phyloP scores from a whole-genome alignment of 352 stramenopile genomes.

The Pythium sukuiense region DNA sequence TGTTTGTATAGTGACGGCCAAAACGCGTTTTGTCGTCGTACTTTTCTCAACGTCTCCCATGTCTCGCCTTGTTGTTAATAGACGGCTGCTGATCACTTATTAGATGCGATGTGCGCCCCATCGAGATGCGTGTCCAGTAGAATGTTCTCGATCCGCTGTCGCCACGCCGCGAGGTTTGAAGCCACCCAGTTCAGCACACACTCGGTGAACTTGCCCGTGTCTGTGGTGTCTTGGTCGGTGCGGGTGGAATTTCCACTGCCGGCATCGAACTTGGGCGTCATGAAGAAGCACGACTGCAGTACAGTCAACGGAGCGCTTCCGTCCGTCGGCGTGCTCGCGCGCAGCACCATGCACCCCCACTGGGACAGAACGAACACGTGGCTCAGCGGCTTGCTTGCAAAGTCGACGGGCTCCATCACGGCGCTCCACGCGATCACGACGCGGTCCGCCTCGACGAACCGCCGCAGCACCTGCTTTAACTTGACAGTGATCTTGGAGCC shows the following conservation, averaged over 20 bases:
- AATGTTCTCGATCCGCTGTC: too few relatives aligned
- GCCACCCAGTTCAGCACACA: too few relatives aligned
- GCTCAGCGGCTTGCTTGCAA: conserved; percentile 37
- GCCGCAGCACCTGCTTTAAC: conserved; percentile 46
- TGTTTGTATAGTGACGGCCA: not conserved
- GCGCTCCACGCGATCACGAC: conserved; percentile 54
- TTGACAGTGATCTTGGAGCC: conserved; percentile 43
- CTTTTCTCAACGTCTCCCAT: not conserved
- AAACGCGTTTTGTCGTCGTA: not conserved
- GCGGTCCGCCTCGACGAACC: conserved; percentile 43
- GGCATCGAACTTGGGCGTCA: conserved; percentile 38
- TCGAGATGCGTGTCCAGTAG: too few relatives aligned
- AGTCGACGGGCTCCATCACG: conserved; percentile 53
- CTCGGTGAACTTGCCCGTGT: too few relatives aligned
- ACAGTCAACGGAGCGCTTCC: conserved; percentile 28
- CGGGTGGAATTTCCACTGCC: too few relatives aligned
- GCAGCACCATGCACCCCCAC: conserved; percentile 55
- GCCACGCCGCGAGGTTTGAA: too few relatives aligned
- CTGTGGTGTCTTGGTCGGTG: too few relatives aligned
- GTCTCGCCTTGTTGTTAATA: too few relatives aligned
- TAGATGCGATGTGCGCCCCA: too few relatives aligned
- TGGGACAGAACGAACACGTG: conserved; percentile 51
- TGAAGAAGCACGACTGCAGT: conserved; percentile 54
- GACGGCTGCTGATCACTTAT: too few relatives aligned
- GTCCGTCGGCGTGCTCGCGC: conserved; percentile 18